Evolutionary conservation across 495 filamentous ascomycete genomes (phyloP).

Genomic region (Xylaria longipes): DNA sequence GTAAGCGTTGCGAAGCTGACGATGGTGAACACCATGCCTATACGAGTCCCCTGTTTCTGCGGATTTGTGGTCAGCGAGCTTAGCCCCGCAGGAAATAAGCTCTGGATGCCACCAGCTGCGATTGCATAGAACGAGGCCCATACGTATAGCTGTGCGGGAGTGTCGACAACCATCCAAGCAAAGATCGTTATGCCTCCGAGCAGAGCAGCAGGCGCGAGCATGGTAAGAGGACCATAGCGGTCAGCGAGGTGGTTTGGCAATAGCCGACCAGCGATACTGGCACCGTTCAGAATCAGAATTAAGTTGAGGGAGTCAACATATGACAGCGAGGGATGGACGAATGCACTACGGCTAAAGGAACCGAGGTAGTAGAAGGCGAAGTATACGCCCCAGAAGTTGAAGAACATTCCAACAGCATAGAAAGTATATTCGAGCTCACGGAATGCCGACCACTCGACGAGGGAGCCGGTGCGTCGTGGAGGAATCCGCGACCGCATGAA

Average conservation of each 20-base stretch:
- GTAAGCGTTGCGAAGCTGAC: conserved; percentile 74
- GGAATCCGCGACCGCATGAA: conserved; percentile 69
- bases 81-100: conserved; percentile 67
- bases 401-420: conserved; percentile 68
- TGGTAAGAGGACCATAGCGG: conserved; percentile 63
- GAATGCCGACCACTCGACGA: conserved; percentile 74
- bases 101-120: conserved; percentile 70
- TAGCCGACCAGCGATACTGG: conserved; percentile 68
- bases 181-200: conserved; percentile 61
- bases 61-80: conserved; percentile 67
- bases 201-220: conserved; percentile 61
- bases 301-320: conserved; percentile 66
- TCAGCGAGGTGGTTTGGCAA: conserved; percentile 72
- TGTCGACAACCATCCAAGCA: conserved; percentile 66
- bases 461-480: conserved; percentile 64
- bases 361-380: conserved; percentile 78
- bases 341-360: conserved; percentile 58
- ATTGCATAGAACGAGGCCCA: conserved; percentile 72
- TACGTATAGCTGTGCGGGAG: conserved; percentile 58
- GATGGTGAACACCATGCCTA: conserved; percentile 84
- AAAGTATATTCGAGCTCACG: conserved; percentile 68
- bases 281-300: conserved; percentile 75
- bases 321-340: conserved; percentile 54
- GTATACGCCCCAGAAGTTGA: conserved; percentile 71
- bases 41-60: conserved; percentile 70